Base-by-base conservation (phyloP, 1,139 yeast genomes). In the Suzukiozyma palmioleophila region DNA sequence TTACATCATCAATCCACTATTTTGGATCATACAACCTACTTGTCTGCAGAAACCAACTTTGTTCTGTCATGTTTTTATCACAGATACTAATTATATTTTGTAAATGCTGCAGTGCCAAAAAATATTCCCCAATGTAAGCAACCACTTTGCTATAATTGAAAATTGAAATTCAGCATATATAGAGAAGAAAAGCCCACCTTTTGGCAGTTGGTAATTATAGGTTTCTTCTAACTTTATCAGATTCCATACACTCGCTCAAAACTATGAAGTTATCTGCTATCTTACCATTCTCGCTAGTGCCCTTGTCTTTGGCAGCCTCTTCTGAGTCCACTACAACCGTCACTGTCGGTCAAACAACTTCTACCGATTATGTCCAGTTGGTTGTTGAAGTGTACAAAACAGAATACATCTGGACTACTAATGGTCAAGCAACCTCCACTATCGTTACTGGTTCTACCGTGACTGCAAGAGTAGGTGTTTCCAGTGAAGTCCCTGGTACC, bases 401-500 rank as follows among this genome's bases (percentile, higher is more conserved):
- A 5, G 66, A 51, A 22, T 69, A 67, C 46, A 49, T 67, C 22
- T 69, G 48, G 48, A 66, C 73, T 34, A 48, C 57, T 37, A 50
- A 48, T 33, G 71, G 73, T 8, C 43, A 39, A 8, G 57, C 65
- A 47, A 69, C 74, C 28, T 64, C 74, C 15, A 49, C 56, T 14
- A 57, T 62, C 14, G 52, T 52, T 16, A 47, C 51, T 24, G 66
- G 64, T 9, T 56, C 62, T 33, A 60, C 64, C 33, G 30, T 26
- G 11, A 16, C 26, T 14, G 29, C 24, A 11, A 6, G 30, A 8
- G 11, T 32, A 26, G 4, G 5, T 26, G 6, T 6, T 9, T 3
- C 28, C 28, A 26, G 28, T 8, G 16, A 14, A 11, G n/a, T 9
- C 18, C 24, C 22, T n/a, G 24, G 10, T 13, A 10, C 30, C 18